Evolutionary conservation across 164 flowering plant species (phyloP), one percentile per base, ranked within the genome.

Genomic region (Nymphaea colorata): DNA sequence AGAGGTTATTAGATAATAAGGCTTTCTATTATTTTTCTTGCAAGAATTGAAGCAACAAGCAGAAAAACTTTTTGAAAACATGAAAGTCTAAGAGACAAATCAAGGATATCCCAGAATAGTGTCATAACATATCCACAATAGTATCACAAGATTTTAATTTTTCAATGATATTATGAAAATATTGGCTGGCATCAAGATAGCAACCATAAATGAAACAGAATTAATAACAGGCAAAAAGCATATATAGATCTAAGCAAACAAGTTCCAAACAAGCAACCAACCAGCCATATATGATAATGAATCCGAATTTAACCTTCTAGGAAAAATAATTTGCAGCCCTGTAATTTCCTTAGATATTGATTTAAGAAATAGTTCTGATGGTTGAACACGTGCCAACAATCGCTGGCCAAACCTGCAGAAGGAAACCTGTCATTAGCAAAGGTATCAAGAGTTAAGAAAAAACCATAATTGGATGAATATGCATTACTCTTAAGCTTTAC

Each of bases 281-380:
- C 59, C 16, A 55, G 16, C 12, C 10, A 55, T 55, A 55, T 55
- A 16, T 8, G 16, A 8, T 8, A 16, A 16, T 8, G 59, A 55
- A 8, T 55, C 12, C 10, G 59, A 55, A 68, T 62, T 16, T n/a
- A 43, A 89, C 98, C 98, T 91, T 36, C 80, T 67, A 0, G 98
- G 97, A 68, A 80, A 88, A 14, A 79, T 79, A 51, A 93, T 70
- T 67, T 93, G 88, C 65, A 91, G 85, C 43, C 66, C 51, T 4
- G 83, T 77, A 55, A 84, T 83, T 47, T 93, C 97, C 80, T 89
- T 93, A 2, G 96, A 67, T 68, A 93, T 88, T 64, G 98, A 93
- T 67, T 87, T 88, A 75, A 93, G 71, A 72, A 93, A 88, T 25
- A 80, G 80, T 81, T 93, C 98, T 4, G 98, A 89, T 0, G 98